Evolutionary conservation across 169 alveolate species (phyloP).

Genomic region (Plasmodium vivax): DNA sequence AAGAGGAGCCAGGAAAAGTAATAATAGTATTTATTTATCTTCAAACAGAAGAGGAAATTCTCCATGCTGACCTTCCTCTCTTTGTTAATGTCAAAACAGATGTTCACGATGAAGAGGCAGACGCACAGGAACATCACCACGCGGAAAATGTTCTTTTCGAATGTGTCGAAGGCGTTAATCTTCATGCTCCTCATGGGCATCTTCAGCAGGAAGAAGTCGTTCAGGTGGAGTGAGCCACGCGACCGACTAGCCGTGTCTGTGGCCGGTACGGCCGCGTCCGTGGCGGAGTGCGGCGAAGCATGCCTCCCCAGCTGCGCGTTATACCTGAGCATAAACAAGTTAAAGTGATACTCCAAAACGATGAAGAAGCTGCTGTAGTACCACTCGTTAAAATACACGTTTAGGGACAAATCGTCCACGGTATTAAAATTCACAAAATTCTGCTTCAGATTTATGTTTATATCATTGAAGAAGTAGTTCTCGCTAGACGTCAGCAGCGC

Average conservation of each 20-base stretch:
- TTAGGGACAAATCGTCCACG: conserved; percentile 54
- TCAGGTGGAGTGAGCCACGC: neutral
- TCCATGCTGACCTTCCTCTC: conserved; percentile 55
- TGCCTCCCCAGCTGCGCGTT: neutral
- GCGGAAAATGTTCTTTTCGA: conserved; percentile 64
- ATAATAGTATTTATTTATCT: conserved; percentile 65
- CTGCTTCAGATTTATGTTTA: conserved; percentile 66
- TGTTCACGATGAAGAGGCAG: conserved; percentile 34
- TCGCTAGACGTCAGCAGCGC: conserved; percentile 23
- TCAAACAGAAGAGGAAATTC: conserved; percentile 39
- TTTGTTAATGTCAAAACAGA: conserved; percentile 61
- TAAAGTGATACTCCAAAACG: conserved; percentile 56
- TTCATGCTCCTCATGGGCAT: conserved; percentile 42
- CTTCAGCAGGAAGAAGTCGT: conserved; percentile 17
- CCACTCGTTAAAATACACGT: conserved; percentile 60
- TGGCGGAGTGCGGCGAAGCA: neutral
- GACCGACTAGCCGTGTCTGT: neutral
- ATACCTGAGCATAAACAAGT: conserved; percentile 14
- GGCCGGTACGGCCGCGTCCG: no score
- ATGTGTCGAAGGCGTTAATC: conserved; percentile 58
- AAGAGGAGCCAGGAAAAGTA: conserved; percentile 56
- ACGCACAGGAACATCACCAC: conserved; percentile 41
- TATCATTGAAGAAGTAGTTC: conserved; percentile 43
- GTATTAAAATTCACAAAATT: conserved; percentile 54
- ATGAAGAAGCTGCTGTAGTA: conserved; percentile 63